Evolutionary conservation across 225 moss, liverwort and hornwort species (phyloP), one percentile per base, ranked within the genome.

Genomic region (Neckera pumila): DNA sequence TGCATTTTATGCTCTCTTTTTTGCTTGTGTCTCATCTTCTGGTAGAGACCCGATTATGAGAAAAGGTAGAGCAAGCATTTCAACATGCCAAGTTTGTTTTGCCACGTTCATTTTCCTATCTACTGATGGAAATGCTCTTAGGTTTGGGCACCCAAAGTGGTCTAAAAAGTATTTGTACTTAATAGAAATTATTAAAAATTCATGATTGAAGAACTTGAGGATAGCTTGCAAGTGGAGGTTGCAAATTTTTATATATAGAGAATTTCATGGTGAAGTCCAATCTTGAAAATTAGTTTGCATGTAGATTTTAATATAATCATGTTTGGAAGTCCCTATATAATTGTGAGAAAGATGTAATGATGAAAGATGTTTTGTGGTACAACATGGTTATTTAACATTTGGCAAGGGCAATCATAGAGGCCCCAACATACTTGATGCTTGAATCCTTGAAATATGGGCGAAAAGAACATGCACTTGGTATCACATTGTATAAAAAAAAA

Each of bases 21-120:
- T 14, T 20, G 1, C 11, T 65, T 65, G 6, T 65, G 10, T 65
- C 10, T 9, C 3, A 1, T 19, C 65, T 10, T 4, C 6, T 0
- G 0, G 10, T 65, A 2, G 33, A 4, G 34, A 17, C 0, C 5
- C 3, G 4, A 5, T 18, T 47, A 47, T 2, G 47, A 47, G 12
- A 47, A 8, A 12, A 12, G 47, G 47, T 7, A 47, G 7, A 47
- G 12, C 47, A 7, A 7, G 11, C 11, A 20, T 66, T 65, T 66
- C n/a, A 66, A 20, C 12, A n/a, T 1, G 4, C 21, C 6, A 66
- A 11, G 11, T 36, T 66, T 3, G 19, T 36, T 34, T 65, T 3
- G 10, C 10, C 9, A 2, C 9, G 0, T 19, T 20, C 6, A 6
- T 36, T 20, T 66, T 0, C 0, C 6, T 12, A 12, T 6, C 4